phyloP scores from a whole-genome alignment of 257 asterid genomes.

The Cordia subcordata region DNA sequence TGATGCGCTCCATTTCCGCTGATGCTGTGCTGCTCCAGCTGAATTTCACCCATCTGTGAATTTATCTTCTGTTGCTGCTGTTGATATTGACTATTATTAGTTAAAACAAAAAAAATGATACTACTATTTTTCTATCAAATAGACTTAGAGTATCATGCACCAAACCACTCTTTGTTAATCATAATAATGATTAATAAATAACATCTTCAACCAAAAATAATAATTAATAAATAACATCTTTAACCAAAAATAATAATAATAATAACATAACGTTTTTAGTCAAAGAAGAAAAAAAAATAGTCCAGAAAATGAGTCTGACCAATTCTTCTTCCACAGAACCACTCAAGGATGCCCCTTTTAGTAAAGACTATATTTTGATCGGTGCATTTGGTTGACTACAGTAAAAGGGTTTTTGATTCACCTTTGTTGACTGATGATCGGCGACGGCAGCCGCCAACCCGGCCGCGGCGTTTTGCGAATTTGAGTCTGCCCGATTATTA shows the following conservation, averaged over 20 bases:
- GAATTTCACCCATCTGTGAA: constrained; percentile 1
- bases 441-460: constrained; percentile 29
- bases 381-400: constrained; percentile 31
- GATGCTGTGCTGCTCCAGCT: constrained; percentile 18
- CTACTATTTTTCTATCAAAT: too few relatives aligned
- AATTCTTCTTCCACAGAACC: too few relatives aligned
- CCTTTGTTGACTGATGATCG: constrained; percentile 34
- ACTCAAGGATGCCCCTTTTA: too few relatives aligned
- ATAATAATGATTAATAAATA: too few relatives aligned
- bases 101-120: not conserved
- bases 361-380: constrained; percentile 36
- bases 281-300: too few relatives aligned
- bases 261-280: too few relatives aligned
- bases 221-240: too few relatives aligned
- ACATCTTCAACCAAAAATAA: too few relatives aligned
- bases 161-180: too few relatives aligned
- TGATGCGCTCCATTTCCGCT: constrained; percentile 26
- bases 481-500: constrained; percentile 35
- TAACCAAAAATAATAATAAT: too few relatives aligned
- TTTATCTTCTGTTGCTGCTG: constrained; percentile 26
- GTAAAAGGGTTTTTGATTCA: constrained; percentile 22
- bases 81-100: not conserved
- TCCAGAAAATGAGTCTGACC: too few relatives aligned
- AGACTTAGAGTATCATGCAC: too few relatives aligned
- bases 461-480: constrained; percentile 35